phyloP scores from a whole-genome alignment of 257 asterid genomes.

The Cordia subcordata region DNA sequence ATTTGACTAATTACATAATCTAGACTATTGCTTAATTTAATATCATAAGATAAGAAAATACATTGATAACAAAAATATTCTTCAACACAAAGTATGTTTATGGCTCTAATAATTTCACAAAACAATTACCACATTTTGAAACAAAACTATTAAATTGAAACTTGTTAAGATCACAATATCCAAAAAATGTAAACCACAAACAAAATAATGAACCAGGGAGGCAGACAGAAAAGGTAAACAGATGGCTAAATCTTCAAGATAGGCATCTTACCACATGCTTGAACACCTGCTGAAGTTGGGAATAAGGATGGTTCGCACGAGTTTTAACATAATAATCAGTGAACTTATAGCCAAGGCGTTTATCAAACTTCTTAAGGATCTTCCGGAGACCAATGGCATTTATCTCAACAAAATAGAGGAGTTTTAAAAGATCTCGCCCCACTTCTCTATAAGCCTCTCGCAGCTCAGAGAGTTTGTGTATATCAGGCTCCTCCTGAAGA shows the following conservation, averaged over 20 bases:
- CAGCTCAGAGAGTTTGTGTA: conserved; percentile 64
- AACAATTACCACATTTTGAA: conserved; percentile 32
- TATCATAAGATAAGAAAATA: no score
- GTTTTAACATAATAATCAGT: conserved; percentile 94
- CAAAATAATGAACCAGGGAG: no score
- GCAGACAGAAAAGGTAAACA: no score
- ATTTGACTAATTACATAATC: no score
- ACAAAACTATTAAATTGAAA: no score
- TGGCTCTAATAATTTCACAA: background rate
- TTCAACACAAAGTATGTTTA: no score
- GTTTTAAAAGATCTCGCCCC: conserved; percentile 83
- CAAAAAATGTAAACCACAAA: no score
- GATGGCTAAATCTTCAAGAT: no score
- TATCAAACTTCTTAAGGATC: conserved; percentile 95
- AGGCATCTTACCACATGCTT: conserved; percentile 60
- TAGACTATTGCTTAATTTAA: no score
- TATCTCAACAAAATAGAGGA: conserved; percentile 80
- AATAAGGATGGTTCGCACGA: conserved; percentile 98
- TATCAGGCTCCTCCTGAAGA: conserved; percentile 81
- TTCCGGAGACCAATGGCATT: conserved; percentile 91
- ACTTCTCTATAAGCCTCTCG: conserved; percentile 83
- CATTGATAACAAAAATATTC: no score
- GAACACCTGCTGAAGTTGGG: conserved; percentile 96
- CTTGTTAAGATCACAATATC: no score
- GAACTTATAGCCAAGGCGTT: conserved; percentile 83